Conservation (phyloP, 805 yeast species). For the Yarrowia keelungensis region DNA sequence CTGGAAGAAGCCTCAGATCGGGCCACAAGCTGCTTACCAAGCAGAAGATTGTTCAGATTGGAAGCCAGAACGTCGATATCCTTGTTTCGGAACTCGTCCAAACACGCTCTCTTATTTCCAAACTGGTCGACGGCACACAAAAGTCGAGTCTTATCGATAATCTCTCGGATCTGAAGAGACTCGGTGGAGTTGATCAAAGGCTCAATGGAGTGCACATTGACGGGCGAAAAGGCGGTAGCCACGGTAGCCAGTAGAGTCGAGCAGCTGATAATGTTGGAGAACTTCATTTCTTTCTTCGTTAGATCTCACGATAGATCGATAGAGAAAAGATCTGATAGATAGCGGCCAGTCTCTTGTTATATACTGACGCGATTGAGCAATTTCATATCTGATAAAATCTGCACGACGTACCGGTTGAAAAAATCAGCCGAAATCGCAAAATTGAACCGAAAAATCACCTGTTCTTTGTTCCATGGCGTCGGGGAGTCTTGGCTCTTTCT, state of each 20-base stretch:
- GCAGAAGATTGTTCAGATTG: constrained; percentile 15
- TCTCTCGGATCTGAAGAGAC: constrained; percentile 19
- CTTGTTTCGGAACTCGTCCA: background rate
- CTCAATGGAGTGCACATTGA: constrained; percentile 31
- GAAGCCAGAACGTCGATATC: constrained; percentile 11
- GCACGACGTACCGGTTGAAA: background rate
- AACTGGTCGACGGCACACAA: constrained; percentile 18
- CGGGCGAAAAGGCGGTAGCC: constrained; percentile 3
- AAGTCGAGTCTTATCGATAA: constrained; percentile 16
- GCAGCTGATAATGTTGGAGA: background rate
- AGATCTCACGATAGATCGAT: constrained; percentile 4
- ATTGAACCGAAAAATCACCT: background rate
- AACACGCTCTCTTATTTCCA: constrained; percentile 10
- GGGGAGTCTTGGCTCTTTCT: background rate
- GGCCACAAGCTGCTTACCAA: constrained; percentile 25
- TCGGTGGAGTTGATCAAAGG: constrained; percentile 18
- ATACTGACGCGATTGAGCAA: background rate
- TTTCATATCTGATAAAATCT: constrained; percentile 2
- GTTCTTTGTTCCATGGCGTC: background rate
- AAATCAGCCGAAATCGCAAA: background rate
- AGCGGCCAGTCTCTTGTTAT: background rate
- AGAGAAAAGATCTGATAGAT: constrained; percentile 17
- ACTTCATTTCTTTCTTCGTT: background rate
- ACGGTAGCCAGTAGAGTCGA: background rate
- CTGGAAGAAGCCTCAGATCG: constrained; percentile 16